Conservation (phyloP, 2,329 filamentous ascomycete species). For the Paraphaeosphaeria minitans region DNA sequence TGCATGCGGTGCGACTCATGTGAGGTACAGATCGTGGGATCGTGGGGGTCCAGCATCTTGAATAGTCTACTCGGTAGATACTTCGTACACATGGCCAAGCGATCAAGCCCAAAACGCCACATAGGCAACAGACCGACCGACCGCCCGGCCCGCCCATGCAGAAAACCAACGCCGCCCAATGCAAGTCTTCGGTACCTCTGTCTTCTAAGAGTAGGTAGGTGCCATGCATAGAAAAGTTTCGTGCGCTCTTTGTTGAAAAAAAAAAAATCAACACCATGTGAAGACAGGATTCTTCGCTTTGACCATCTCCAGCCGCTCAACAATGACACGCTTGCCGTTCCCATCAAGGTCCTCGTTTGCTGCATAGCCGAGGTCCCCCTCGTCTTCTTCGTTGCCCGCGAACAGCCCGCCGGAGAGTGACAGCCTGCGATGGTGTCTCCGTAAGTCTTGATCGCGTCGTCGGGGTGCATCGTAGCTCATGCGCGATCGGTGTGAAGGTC, state of each 20-base stretch:
- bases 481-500: constrained; percentile 40
- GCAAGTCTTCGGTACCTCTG: constrained; percentile 10
- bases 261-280: constrained; percentile 77
- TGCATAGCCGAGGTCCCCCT: constrained; percentile 92
- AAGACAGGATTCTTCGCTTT: constrained; percentile 96
- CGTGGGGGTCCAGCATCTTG: constrained; percentile 11
- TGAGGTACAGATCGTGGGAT: neutral
- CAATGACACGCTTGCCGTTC: constrained; percentile 90
- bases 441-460: constrained; percentile 30
- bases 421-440: constrained; percentile 49
- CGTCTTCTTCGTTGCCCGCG: constrained; percentile 71
- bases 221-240: neutral
- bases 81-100: constrained; percentile 18
- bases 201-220: constrained; percentile 11
- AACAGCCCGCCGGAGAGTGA: constrained; percentile 46
- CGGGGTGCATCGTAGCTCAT: constrained; percentile 51
- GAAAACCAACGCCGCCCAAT: constrained; percentile 18
- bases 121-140: constrained; percentile 17
- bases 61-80: no score
- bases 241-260: neutral
- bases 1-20: constrained; percentile 8
- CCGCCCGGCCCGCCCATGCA: constrained; percentile 16
- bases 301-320: constrained; percentile 92
- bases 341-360: constrained; percentile 94
- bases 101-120: neutral